Percentiles rank a stretch among this genome's conserved stretches.
Evolutionary conservation across 2,329 filamentous ascomycete genomes (phyloP).

Genomic region (Aulographum hederae): DNA sequence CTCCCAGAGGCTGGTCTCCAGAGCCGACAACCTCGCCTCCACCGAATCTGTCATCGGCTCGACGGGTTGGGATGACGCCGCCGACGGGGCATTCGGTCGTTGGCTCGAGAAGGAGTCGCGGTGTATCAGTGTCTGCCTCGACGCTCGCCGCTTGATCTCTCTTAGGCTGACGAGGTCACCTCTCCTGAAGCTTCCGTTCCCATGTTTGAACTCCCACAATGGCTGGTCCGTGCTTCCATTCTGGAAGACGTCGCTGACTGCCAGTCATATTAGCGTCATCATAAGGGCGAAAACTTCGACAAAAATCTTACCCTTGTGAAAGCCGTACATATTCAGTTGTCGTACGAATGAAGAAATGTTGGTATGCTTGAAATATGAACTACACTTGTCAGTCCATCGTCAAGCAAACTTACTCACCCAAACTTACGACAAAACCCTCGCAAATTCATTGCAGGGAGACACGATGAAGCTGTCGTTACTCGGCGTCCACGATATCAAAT

Average conservation of each 20-base stretch:
- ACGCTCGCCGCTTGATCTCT: constrained; percentile 90
- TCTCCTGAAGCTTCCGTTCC: constrained; percentile 90
- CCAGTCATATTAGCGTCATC: constrained; percentile 4
- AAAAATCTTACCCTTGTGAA: constrained; percentile 66
- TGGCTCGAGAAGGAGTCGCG: constrained; percentile 72
- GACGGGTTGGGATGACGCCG: too few relatives aligned
- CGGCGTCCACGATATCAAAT: constrained; percentile 90
- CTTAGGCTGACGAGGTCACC: constrained; percentile 79
- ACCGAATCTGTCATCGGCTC: constrained; percentile 65
- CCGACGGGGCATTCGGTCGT: constrained; percentile 49
- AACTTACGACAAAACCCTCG: constrained; percentile 87
- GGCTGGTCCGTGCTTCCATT: constrained; percentile 85
- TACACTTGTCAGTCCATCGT: constrained; percentile 22
- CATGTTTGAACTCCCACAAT: constrained; percentile 97
- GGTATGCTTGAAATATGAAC: constrained; percentile 98
- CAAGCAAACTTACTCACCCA: constrained; percentile 10
- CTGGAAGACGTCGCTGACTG: constrained; percentile 96
- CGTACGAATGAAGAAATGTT: constrained; percentile 98
- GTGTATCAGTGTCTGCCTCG: constrained; percentile 81
- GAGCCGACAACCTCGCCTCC: constrained; percentile 52
- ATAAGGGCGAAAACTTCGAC: background rate
- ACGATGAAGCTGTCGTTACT: constrained; percentile 97
- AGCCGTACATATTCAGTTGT: constrained; percentile 98
- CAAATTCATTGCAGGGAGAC: constrained; percentile 93
- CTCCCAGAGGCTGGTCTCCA: constrained; percentile 75